Percentiles rank a stretch among this genome's conserved stretches.
Evolutionary conservation across 2,329 filamentous ascomycete species (phyloP).

Genomic region (Eutypella sp.): DNA sequence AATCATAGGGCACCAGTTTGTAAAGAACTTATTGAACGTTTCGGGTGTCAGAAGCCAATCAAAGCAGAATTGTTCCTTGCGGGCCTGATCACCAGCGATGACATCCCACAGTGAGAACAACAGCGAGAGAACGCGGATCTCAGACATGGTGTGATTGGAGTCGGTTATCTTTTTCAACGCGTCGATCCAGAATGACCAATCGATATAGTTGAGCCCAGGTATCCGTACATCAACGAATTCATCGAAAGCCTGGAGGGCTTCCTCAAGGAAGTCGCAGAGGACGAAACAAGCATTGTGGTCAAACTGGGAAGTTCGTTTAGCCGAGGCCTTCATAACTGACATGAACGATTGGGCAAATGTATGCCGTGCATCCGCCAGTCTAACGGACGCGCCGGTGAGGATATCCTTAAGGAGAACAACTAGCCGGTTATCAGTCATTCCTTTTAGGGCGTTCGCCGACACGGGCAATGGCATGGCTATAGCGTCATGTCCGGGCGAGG

Average conservation of each 20-base stretch:
- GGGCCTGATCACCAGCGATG: conserved; percentile 57
- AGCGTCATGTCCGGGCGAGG: conserved; percentile 56
- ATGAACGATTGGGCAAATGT: conserved; percentile 75
- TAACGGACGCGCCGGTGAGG: conserved; percentile 45
- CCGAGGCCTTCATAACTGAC: conserved; percentile 65
- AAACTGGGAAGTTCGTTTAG: conserved; percentile 71
- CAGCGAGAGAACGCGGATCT: conserved; percentile 79
- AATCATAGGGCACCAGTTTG: conserved; percentile 95
- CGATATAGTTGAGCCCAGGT: conserved; percentile 44
- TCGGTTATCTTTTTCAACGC: conserved; percentile 74
- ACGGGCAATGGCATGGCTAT: conserved; percentile 58
- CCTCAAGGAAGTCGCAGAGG: conserved; percentile 86
- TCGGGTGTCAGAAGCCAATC: conserved; percentile 71
- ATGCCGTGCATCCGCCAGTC: conserved; percentile 46
- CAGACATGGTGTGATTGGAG: conserved; percentile 84
- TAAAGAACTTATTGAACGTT: conserved; percentile 78
- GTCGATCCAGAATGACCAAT: conserved; percentile 82
- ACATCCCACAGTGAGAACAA: conserved; percentile 76
- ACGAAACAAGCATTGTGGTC: conserved; percentile 82
- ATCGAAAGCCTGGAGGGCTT: conserved; percentile 63
- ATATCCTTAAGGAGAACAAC: conserved; percentile 80
- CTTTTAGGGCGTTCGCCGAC: conserved; percentile 66
- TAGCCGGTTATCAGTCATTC: conserved; percentile 85
- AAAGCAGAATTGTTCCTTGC: conserved; percentile 66
- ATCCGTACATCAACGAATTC: conserved; percentile 38